These are phyloP conservation scores for Bryum argenteum DNA, from an alignment of 225 moss, liverwort and hornwort species.

Conservation along the genomic window DNA sequence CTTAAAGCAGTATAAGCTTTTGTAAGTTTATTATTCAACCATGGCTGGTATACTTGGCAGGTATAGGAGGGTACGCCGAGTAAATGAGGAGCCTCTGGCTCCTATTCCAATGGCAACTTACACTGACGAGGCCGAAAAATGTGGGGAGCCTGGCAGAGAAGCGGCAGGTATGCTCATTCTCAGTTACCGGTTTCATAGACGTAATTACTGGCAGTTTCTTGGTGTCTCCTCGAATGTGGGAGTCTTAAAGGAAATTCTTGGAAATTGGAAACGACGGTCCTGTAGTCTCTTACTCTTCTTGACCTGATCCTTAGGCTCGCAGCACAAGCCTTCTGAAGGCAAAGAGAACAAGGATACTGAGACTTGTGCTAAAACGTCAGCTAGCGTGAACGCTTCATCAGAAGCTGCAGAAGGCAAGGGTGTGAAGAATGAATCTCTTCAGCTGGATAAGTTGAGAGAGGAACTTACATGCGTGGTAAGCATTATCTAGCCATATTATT, in stretches of 20 bases:
- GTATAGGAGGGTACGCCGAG: constrained; percentile 51
- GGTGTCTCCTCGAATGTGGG: neutral
- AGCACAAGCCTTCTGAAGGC: constrained; percentile 35
- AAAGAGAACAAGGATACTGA: constrained; percentile 42
- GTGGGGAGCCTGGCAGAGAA: constrained; percentile 23
- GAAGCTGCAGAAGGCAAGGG: constrained; percentile 39
- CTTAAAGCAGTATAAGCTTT: neutral
- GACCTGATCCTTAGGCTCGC: constrained; percentile 23
- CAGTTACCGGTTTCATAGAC: neutral
- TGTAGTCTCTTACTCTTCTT: constrained; percentile 18
- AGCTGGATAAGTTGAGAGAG: constrained; percentile 74
- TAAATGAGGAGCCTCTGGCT: constrained; percentile 38
- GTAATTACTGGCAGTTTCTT: neutral
- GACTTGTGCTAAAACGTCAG: constrained; percentile 5
- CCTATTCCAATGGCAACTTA: constrained; percentile 62
- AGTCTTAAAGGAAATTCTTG: neutral
- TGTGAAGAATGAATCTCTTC: constrained; percentile 44
- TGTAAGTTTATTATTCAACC: neutral
- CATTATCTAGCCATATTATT: constrained; percentile 9
- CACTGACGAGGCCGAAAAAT: constrained; percentile 35
- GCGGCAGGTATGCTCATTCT: constrained; percentile 32
- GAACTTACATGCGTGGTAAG: constrained; percentile 87
- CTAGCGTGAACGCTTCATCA: constrained; percentile 19
- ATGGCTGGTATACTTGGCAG: constrained; percentile 26
- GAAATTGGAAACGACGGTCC: neutral